Percentiles rank a stretch among this genome's conserved stretches.
Conservation (phyloP, 352 stramenopile genomes). For the Sclerospora graminicola region DNA sequence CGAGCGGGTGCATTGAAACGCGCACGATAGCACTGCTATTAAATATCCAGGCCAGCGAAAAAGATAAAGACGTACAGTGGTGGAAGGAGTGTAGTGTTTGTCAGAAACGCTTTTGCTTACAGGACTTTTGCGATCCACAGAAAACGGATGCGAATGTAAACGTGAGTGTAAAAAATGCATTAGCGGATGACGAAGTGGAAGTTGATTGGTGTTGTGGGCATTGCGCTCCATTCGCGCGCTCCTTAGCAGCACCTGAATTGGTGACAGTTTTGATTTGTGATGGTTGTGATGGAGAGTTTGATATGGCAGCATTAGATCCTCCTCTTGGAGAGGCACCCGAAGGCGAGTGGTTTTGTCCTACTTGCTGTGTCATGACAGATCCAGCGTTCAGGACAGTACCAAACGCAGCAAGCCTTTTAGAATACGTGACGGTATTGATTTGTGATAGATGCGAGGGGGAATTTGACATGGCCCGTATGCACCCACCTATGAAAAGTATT, state of each 20-base stretch:
- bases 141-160: conserved; percentile 17
- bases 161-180: conserved; percentile 20
- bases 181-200: conserved; percentile 19
- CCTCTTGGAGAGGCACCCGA: conserved; percentile 34
- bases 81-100: conserved; percentile 23
- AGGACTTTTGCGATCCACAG: conserved; percentile 30
- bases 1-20: conserved; percentile 22
- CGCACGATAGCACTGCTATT: conserved; percentile 34
- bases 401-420: neutral
- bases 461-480: conserved; percentile 34
- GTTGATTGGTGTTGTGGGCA: conserved; percentile 26
- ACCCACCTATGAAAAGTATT: conserved; percentile 28
- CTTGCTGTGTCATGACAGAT: conserved; percentile 2
- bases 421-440: conserved; percentile 34
- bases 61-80: conserved; percentile 18
- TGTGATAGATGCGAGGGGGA: conserved; percentile 67
- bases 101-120: conserved; percentile 24
- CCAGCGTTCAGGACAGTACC: neutral
- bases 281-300: conserved; percentile 57
- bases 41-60: conserved; percentile 3
- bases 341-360: conserved; percentile 28
- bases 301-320: conserved; percentile 37
- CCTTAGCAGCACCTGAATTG: neutral
- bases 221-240: conserved; percentile 9
- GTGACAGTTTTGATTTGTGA: conserved; percentile 53